Evolutionary conservation across 805 yeast genomes (phyloP).

Genomic region (Wickerhamiella kurtzmanii): DNA sequence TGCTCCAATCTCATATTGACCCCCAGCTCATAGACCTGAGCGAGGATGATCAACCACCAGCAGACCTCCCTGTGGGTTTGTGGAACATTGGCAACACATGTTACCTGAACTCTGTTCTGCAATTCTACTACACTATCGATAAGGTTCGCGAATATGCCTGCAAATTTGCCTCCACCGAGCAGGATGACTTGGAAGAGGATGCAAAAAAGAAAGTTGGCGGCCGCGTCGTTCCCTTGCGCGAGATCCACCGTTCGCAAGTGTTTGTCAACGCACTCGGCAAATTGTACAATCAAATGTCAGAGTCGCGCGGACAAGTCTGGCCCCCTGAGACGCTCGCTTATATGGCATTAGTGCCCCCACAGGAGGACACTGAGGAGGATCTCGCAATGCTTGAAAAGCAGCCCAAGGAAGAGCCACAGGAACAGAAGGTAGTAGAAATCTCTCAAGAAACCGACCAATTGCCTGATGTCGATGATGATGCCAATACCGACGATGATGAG

Average conservation of each 20-base stretch:
- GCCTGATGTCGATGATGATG: background rate
- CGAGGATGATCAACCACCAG: background rate
- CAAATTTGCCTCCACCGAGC: constrained; percentile 1
- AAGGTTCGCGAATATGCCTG: constrained; percentile 58
- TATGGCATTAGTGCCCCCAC: constrained; percentile 47
- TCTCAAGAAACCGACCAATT: background rate
- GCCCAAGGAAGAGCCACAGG: too few species aligned
- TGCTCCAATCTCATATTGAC: constrained; percentile 38
- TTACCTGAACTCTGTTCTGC: constrained; percentile 78
- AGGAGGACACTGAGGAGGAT: constrained; percentile 21
- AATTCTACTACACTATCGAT: constrained; percentile 73
- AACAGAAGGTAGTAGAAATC: background rate
- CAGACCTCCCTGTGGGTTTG: constrained; percentile 68
- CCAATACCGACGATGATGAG: background rate
- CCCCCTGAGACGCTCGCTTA: constrained; percentile 81
- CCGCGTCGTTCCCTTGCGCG: constrained; percentile 61
- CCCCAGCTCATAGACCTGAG: constrained; percentile 27
- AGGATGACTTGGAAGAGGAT: constrained; percentile 22
- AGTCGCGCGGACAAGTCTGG: constrained; percentile 49
- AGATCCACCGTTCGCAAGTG: constrained; percentile 68
- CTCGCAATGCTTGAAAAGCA: background rate
- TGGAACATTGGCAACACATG: constrained; percentile 95
- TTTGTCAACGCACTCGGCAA: constrained; percentile 62
- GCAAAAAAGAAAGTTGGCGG: constrained; percentile 71
- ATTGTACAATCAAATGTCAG: constrained; percentile 54